Percentiles rank a stretch among this genome's conserved stretches.
Evolutionary conservation across 257 asterid genomes (phyloP).

Genomic region (Solanum lycopersicoides): DNA sequence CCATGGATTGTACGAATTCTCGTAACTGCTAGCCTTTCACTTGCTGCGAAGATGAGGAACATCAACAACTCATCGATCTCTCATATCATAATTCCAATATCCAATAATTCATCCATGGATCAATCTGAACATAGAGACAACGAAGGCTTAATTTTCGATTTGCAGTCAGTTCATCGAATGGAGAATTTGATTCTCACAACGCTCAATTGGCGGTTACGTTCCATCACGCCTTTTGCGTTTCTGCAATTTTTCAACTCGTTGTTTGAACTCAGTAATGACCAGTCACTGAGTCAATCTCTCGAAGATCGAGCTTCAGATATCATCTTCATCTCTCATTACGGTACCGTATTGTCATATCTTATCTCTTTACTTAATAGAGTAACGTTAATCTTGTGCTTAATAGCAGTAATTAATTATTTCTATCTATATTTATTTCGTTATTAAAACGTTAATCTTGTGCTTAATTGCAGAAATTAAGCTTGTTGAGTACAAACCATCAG

Average conservation of each 20-base stretch:
- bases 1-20: constrained; percentile 43
- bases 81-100: not conserved
- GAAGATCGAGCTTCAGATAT: constrained; percentile 23
- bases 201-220: constrained; percentile 53
- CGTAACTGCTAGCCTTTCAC: constrained; percentile 39
- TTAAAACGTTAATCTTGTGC: not conserved
- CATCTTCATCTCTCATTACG: constrained; percentile 29
- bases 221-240: constrained; percentile 47
- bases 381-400: not conserved
- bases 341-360: constrained; percentile 1
- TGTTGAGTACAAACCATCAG: constrained; percentile 34
- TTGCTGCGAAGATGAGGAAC: constrained; percentile 49
- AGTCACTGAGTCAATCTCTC: constrained; percentile 18
- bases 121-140: constrained; percentile 24
- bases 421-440: not conserved
- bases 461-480: constrained; percentile 28
- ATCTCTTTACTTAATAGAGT: not conserved
- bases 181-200: constrained; percentile 35
- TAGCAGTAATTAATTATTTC: not conserved
- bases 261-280: constrained; percentile 10
- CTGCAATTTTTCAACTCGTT: constrained; percentile 28
- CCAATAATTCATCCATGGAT: not conserved
- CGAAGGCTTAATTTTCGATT: constrained; percentile 21
- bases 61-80: constrained; percentile 11
- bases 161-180: constrained; percentile 33